A percentile compares a stretch with the other conserved stretches of the same genome.
These are phyloP conservation scores for Stenogyne calaminthoides DNA, from an alignment of 305 asterid species.

Conservation along the genomic window DNA sequence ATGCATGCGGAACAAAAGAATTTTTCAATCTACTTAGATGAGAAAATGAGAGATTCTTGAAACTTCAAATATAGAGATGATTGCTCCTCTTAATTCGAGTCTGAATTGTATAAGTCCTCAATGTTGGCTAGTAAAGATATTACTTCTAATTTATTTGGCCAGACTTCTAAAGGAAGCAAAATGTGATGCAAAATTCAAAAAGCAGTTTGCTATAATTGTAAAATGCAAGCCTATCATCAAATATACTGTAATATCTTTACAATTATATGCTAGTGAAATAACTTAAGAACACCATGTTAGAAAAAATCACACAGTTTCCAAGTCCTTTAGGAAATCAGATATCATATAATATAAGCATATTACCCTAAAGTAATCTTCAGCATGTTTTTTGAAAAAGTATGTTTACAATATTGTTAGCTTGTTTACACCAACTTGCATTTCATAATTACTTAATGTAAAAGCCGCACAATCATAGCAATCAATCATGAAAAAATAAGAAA, in stretches of 20 bases:
- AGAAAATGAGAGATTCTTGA: neutral
- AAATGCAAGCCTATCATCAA: constrained; percentile 6
- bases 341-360: constrained; percentile 5
- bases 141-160: neutral
- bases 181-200: neutral
- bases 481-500: neutral
- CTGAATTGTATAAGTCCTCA: no score
- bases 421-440: neutral
- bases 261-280: neutral
- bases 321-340: constrained; percentile 15
- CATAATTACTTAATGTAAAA: constrained; percentile 1
- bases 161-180: neutral
- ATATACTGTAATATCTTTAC: neutral
- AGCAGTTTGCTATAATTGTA: neutral
- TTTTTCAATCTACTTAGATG: neutral
- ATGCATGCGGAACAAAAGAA: neutral
- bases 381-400: neutral
- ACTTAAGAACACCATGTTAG: neutral
- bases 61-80: neutral
- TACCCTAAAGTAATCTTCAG: constrained; percentile 14
- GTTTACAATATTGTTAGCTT: neutral
- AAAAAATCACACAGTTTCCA: neutral
- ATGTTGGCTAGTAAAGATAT: neutral
- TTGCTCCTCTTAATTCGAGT: no score
- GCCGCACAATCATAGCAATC: neutral